Evolutionary conservation across 805 yeast species (phyloP).

Genomic region (Saturnispora mendoncae): DNA sequence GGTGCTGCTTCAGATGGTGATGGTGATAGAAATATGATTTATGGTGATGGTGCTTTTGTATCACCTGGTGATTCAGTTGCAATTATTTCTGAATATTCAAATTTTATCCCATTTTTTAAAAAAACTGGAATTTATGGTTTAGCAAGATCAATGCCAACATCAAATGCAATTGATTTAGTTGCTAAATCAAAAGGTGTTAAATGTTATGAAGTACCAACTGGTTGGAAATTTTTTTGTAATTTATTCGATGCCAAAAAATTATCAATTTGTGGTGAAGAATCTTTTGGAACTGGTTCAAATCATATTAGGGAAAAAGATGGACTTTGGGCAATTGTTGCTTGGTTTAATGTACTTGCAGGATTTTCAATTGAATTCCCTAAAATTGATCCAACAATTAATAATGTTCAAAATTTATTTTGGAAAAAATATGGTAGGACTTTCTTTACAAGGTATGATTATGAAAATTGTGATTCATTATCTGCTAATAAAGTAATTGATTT

Average conservation of each 20-base stretch:
- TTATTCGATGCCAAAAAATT: conserved; percentile 87
- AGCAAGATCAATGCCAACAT: conserved; percentile 97
- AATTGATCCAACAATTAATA: conserved; percentile 48
- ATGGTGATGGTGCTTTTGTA: conserved; percentile 89
- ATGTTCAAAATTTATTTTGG: conserved; percentile 86
- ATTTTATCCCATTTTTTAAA: conserved; percentile 81
- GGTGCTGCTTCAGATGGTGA: conserved; percentile 99
- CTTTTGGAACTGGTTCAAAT: conserved; percentile 96
- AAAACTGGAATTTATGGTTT: conserved; percentile 82
- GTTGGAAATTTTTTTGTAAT: conserved; percentile 98
- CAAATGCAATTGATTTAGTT: conserved; percentile 87
- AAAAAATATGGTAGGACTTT: conserved; percentile 89
- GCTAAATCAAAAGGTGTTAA: conserved; percentile 68
- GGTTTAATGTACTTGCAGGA: conserved; percentile 91
- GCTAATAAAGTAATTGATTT: conserved; percentile 60
- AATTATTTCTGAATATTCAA: conserved; percentile 89
- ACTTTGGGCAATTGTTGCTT: conserved; percentile 93
- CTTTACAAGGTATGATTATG: conserved; percentile 93
- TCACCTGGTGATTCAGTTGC: conserved; percentile 99
- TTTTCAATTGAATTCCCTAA: conserved; percentile 51
- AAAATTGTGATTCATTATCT: conserved; percentile 66
- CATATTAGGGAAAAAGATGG: conserved; percentile 98
- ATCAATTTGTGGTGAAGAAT: conserved; percentile 96
- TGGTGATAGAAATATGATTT: conserved; percentile 98
- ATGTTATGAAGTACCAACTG: conserved; percentile 94